Evolutionary conservation across 2,329 filamentous ascomycete species (phyloP).

Genomic region (Ceratocystis diversiconidia): DNA sequence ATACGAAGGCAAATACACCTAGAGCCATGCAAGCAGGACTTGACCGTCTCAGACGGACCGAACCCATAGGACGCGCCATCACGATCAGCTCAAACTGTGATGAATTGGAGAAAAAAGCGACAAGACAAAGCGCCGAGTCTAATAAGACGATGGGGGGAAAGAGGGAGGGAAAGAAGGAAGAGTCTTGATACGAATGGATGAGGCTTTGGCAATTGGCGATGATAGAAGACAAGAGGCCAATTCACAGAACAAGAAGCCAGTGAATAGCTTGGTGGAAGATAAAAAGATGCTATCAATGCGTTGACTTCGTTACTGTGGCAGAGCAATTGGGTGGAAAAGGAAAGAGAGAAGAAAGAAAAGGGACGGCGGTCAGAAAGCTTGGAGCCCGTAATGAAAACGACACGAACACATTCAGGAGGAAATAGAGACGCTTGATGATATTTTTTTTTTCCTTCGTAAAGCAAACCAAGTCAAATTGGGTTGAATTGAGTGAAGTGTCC

Average conservation of each 20-base stretch:
- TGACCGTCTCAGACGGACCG: constrained; percentile 62
- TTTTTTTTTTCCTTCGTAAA: constrained; percentile 5
- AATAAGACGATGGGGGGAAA: not conserved
- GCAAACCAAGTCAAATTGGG: constrained; percentile 4
- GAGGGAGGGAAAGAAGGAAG: not conserved
- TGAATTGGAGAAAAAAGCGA: not conserved
- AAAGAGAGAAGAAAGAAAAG: constrained; percentile 6
- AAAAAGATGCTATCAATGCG: constrained; percentile 5
- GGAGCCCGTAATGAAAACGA: constrained; percentile 11
- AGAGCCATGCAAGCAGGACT: constrained; percentile 61
- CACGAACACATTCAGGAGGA: constrained; percentile 17
- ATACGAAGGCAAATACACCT: constrained; percentile 56
- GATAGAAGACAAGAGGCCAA: not conserved
- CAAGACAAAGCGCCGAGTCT: not conserved
- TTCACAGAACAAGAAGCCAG: constrained; percentile 7
- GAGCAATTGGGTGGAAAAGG: constrained; percentile 1
- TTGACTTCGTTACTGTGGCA: constrained; percentile 4
- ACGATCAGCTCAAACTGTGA: constrained; percentile 18
- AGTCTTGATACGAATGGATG: not conserved
- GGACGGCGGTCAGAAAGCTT: constrained; percentile 8
- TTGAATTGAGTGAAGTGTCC: constrained; percentile 15
- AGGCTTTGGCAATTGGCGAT: not conserved
- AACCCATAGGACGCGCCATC: constrained; percentile 46
- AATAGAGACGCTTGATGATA: constrained; percentile 7
- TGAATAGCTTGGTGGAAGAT: not conserved